Evolutionary conservation across 768 basidiomycete species (phyloP).

Genomic region (Hygrocybe punicea): DNA sequence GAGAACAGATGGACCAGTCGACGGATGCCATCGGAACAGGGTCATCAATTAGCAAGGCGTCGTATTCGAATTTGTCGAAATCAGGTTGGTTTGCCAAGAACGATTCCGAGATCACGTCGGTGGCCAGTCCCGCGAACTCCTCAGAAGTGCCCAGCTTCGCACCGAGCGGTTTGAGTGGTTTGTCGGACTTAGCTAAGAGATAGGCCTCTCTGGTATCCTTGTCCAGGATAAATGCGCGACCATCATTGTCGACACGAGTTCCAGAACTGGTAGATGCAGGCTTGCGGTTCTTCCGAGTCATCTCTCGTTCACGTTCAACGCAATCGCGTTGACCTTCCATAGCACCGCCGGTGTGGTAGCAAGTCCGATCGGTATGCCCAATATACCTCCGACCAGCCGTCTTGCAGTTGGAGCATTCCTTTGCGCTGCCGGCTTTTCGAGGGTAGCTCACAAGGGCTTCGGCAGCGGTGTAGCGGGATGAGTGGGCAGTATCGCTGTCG

Average conservation of each 20-base stretch:
- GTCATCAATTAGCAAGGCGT: background rate
- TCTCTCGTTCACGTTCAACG: background rate
- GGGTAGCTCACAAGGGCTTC: background rate
- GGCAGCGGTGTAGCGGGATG: slow-evolving; percentile 7
- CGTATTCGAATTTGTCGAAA: background rate
- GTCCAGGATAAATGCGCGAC: background rate
- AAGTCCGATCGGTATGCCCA: background rate
- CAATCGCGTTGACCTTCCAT: slow-evolving; percentile 5
- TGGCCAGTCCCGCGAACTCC: background rate
- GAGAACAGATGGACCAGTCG: background rate
- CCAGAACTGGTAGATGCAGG: background rate
- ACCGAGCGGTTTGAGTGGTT: background rate
- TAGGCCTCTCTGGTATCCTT: background rate
- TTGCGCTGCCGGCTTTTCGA: too few relatives aligned
- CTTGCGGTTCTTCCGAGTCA: background rate
- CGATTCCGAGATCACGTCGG: background rate
- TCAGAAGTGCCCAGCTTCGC: background rate
- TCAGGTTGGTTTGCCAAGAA: background rate
- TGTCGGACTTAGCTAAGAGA: background rate
- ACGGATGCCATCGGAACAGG: background rate
- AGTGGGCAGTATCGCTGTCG: background rate
- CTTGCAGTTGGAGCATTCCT: too few relatives aligned
- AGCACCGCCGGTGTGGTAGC: slow-evolving; percentile 5
- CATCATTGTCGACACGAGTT: background rate
- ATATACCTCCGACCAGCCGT: too few relatives aligned